Evolutionary conservation across 2,329 filamentous ascomycete genomes (phyloP).

Genomic region (Cryphonectria japonica): DNA sequence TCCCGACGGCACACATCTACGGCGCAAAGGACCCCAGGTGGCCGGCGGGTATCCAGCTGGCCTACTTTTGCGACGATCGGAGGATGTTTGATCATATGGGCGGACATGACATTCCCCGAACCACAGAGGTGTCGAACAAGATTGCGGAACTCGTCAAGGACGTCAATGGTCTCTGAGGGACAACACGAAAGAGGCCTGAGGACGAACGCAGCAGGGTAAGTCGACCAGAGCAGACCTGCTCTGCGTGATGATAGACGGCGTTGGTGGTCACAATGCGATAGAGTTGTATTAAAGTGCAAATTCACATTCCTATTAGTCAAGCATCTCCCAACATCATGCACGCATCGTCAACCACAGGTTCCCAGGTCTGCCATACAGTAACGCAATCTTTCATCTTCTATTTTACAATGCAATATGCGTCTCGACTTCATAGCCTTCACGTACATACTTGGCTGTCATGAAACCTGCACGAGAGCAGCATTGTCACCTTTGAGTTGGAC

Average conservation of each 20-base stretch:
- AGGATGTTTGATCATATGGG: slow-evolving; percentile 43
- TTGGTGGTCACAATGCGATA: background rate
- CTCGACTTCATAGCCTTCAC: background rate
- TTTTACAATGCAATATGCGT: background rate
- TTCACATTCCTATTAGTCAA: background rate
- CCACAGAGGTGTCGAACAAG: slow-evolving; percentile 37
- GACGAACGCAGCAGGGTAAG: background rate
- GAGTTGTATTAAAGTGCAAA: background rate
- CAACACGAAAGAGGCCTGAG: background rate
- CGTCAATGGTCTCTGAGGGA: slow-evolving; percentile 13
- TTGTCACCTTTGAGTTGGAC: too few relatives aligned
- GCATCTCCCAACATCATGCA: slow-evolving; percentile 6
- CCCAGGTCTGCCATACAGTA: too few relatives aligned
- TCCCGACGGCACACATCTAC: slow-evolving; percentile 43
- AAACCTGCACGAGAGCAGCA: background rate
- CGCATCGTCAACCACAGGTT: background rate
- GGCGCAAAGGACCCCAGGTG: slow-evolving; percentile 43
- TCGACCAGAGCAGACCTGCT: background rate
- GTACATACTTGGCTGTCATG: background rate
- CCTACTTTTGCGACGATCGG: slow-evolving; percentile 39
- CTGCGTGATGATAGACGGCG: slow-evolving; percentile 4
- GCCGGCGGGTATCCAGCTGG: slow-evolving; percentile 42
- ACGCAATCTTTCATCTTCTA: too few relatives aligned
- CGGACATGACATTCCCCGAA: slow-evolving; percentile 45
- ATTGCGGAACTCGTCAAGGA: slow-evolving; percentile 38